Percentiles rank a stretch among this genome's conserved stretches.
These are phyloP conservation scores for Penicillium silybi DNA, from an alignment of 495 filamentous ascomycete genomes.

Conservation along the genomic window DNA sequence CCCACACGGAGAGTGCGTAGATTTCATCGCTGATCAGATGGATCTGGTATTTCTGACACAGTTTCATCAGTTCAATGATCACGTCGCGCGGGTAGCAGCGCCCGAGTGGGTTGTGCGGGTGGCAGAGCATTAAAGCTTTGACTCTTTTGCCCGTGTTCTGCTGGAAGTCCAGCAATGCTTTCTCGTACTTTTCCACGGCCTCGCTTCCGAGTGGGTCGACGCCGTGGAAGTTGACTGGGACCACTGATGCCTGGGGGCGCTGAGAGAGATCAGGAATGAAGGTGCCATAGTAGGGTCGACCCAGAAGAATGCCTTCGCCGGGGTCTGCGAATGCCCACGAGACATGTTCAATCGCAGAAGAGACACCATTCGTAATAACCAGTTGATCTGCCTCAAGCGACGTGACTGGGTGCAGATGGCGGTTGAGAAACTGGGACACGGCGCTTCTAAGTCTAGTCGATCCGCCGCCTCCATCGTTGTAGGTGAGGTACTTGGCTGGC, in stretches of 20 bases:
- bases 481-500: constrained; percentile 37
- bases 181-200: constrained; percentile 40
- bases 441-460: constrained; percentile 32
- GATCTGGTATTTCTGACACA: constrained; percentile 53
- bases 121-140: constrained; percentile 51
- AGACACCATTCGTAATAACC: constrained; percentile 46
- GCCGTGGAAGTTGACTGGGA: constrained; percentile 43
- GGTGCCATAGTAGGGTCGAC: constrained; percentile 46
- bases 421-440: constrained; percentile 45
- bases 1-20: constrained; percentile 54
- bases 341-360: constrained; percentile 42
- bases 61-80: constrained; percentile 41
- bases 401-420: constrained; percentile 34
- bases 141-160: constrained; percentile 30
- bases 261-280: constrained; percentile 37
- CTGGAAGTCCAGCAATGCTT: constrained; percentile 28
- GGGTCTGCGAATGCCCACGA: constrained; percentile 42
- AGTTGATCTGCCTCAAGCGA: constrained; percentile 39
- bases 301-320: constrained; percentile 49
- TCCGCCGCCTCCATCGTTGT: constrained; percentile 35
- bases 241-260: constrained; percentile 26
- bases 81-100: constrained; percentile 51
- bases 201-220: constrained; percentile 42
- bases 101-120: constrained; percentile 61
- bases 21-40: constrained; percentile 64